Evolutionary conservation across 768 basidiomycete genomes (phyloP).

Genomic region (Strobilomyces echinocephalus): DNA sequence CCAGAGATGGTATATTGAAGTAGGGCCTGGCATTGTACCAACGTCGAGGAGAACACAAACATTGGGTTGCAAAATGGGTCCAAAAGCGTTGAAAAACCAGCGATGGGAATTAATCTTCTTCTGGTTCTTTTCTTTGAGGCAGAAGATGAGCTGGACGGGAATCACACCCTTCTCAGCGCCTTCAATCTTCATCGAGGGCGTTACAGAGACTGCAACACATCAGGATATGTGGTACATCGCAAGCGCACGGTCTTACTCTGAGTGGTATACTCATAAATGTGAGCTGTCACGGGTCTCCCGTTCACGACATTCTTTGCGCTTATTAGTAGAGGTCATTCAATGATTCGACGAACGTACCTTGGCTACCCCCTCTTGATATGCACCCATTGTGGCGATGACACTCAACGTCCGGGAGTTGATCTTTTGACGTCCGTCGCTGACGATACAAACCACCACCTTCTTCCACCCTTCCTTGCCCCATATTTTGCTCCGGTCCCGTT

Average conservation of each 20-base stretch:
- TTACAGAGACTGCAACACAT: constrained; percentile 61
- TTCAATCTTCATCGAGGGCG: constrained; percentile 76
- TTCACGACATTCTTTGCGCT: constrained; percentile 62
- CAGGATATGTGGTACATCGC: not conserved
- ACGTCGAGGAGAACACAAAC: constrained; percentile 92
- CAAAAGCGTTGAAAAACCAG: constrained; percentile 94
- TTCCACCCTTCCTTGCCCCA: constrained; percentile 99
- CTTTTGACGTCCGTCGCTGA: constrained; percentile 81
- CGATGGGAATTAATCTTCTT: constrained; percentile 95
- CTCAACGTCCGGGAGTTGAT: constrained; percentile 80
- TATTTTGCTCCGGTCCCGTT: constrained; percentile 80
- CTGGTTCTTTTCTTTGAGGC: constrained; percentile 87
- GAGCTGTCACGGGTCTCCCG: constrained; percentile 76
- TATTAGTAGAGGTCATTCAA: constrained; percentile 1
- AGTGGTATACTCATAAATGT: constrained; percentile 92
- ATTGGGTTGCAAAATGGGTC: constrained; percentile 77
- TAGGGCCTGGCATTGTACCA: constrained; percentile 79
- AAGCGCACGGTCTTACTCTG: constrained; percentile 49
- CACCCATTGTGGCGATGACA: constrained; percentile 89
- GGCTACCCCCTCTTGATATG: constrained; percentile 90
- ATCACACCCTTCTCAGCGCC: constrained; percentile 75
- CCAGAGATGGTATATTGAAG: constrained; percentile 89
- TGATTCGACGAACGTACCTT: constrained; percentile 45
- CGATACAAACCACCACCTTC: constrained; percentile 93
- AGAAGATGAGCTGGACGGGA: constrained; percentile 91